These are phyloP conservation scores for Mikania micrantha DNA, from an alignment of 129 eudicot genomes.

Conservation along the genomic window DNA sequence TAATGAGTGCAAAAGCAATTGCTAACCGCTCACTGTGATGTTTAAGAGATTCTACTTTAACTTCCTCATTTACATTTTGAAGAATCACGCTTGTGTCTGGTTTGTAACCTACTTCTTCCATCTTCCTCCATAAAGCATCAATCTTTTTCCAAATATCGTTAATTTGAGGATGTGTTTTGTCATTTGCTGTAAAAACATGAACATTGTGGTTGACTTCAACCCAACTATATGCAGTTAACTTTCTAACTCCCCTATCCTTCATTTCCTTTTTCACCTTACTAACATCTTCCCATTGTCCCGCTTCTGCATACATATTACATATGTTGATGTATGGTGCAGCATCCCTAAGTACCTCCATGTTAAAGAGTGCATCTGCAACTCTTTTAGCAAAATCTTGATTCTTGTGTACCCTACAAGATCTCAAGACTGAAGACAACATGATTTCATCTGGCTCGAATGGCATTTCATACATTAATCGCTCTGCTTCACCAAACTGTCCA, in stretches of 20 bases:
- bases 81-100: slow-evolving; percentile 65
- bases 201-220: slow-evolving; percentile 45
- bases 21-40: slow-evolving; percentile 62
- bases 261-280: slow-evolving; percentile 60
- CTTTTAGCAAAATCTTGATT: slow-evolving; percentile 55
- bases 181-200: slow-evolving; percentile 60
- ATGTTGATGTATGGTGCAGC: slow-evolving; percentile 57
- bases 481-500: slow-evolving; percentile 52
- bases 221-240: slow-evolving; percentile 67
- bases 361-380: slow-evolving; percentile 54
- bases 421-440: slow-evolving; percentile 61
- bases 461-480: slow-evolving; percentile 54
- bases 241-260: slow-evolving; percentile 66
- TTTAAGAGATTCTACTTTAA: slow-evolving; percentile 57
- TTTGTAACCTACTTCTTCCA: slow-evolving; percentile 68
- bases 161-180: slow-evolving; percentile 48
- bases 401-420: slow-evolving; percentile 70
- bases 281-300: slow-evolving; percentile 57
- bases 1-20: slow-evolving; percentile 58
- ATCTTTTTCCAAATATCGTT: too few species aligned
- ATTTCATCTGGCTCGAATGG: slow-evolving; percentile 71
- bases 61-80: slow-evolving; percentile 50
- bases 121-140: slow-evolving; percentile 32
- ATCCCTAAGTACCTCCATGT: slow-evolving; percentile 46
- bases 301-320: slow-evolving; percentile 69